Percentiles rank a stretch among this genome's conserved stretches.
Evolutionary conservation across 768 basidiomycete genomes (phyloP).

Genomic region (Pleurotus pulmonarius): DNA sequence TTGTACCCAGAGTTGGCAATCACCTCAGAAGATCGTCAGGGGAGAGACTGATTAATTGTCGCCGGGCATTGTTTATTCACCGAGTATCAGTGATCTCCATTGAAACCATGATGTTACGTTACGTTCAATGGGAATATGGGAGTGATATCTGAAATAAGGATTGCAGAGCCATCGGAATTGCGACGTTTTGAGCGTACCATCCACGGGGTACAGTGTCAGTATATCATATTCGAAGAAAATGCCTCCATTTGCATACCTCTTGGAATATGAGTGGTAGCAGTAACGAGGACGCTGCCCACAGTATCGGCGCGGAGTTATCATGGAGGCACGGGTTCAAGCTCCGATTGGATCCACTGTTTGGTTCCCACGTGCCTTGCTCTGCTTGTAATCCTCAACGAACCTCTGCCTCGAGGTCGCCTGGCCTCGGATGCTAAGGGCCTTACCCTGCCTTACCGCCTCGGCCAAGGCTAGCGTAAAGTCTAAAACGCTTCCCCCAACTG

Average conservation of each 20-base stretch:
- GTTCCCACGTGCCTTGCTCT: not conserved
- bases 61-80: not conserved
- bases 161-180: too few relatives aligned
- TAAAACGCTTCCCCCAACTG: not conserved
- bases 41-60: not conserved
- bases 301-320: not conserved
- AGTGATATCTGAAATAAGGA: too few relatives aligned
- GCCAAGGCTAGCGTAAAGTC: constrained; percentile 2
- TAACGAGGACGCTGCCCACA: not conserved
- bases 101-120: too few relatives aligned
- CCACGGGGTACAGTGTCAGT: too few relatives aligned
- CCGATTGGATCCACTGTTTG: not conserved
- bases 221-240: too few relatives aligned
- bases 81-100: too few relatives aligned
- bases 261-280: too few relatives aligned
- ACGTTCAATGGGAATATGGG: too few relatives aligned
- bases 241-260: too few relatives aligned
- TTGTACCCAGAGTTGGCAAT: not conserved
- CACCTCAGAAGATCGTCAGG: not conserved
- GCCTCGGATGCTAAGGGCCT: not conserved
- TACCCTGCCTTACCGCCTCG: not conserved
- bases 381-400: not conserved
- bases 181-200: too few relatives aligned
- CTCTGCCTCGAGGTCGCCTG: not conserved
- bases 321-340: not conserved